phyloP scores from a whole-genome alignment of 1,284 basidiomycete species.

The Sphagnurus paluster region DNA sequence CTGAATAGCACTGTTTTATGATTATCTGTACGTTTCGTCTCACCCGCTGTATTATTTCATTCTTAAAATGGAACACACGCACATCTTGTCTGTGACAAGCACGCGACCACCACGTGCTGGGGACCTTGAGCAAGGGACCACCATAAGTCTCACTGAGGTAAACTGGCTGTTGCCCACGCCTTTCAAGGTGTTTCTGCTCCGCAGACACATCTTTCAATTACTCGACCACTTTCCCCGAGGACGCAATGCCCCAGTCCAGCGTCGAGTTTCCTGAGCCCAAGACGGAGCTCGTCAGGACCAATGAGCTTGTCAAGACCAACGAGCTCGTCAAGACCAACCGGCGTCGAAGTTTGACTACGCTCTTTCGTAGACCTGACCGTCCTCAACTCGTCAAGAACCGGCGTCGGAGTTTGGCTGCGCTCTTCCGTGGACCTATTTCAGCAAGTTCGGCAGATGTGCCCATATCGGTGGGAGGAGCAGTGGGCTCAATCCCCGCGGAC shows the following conservation, averaged over 20 bases:
- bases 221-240: background rate
- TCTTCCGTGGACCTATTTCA: constrained; percentile 31
- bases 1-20: background rate
- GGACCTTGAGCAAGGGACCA: background rate
- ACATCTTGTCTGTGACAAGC: too few relatives aligned
- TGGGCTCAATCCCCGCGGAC: constrained; percentile 34
- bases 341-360: constrained; percentile 31
- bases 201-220: constrained; percentile 1
- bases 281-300: too few relatives aligned
- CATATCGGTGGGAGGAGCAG: constrained; percentile 21
- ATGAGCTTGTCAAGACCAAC: too few relatives aligned
- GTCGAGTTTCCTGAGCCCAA: constrained; percentile 8
- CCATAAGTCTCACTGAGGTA: too few relatives aligned
- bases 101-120: background rate
- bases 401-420: constrained; percentile 30
- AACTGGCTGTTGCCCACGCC: constrained; percentile 6
- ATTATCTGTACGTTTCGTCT: too few relatives aligned
- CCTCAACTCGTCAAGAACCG: too few relatives aligned
- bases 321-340: constrained; percentile 20
- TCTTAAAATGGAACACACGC: too few relatives aligned
- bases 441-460: constrained; percentile 22
- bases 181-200: constrained; percentile 5
- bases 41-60: too few relatives aligned
- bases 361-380: constrained; percentile 25
- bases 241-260: constrained; percentile 6